Base-by-base conservation (phyloP, 352 stramenopile genomes). In the Pythium sp. region DNA sequence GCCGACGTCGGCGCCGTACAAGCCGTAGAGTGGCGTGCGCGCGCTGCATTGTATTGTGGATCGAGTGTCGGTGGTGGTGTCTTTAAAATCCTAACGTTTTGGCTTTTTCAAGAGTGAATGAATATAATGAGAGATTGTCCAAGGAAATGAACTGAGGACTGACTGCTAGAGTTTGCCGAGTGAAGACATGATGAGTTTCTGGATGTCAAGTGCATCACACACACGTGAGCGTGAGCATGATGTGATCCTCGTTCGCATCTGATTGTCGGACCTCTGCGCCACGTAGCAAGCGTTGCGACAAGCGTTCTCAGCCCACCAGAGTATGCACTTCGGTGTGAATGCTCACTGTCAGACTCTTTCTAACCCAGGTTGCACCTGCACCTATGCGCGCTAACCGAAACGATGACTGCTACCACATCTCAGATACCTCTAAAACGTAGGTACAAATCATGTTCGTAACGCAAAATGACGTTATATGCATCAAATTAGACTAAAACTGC, bases 1-100 rank as follows among this genome's bases (percentile, higher is more conserved):
- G 20, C 76, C 79, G 22, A 61, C 53, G 22, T 68, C 62, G 20
- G 53, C 54, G 24, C 62, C 56, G 14, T 65, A 56, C 49, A 56
- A 14, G 1, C 62, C 14, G 12, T 20, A 57, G 22, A 65, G 63
- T 68, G 34, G 26, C 58, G 26, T 20, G n/a, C 24, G 32, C 18
- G 22, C 15, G 14, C 12, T 20, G 8, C 41, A 41, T 28, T 46
- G 34, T 41, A 41, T 41, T 41, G 4, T 41, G 2, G 4, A 11
- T 41, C 34, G 34, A 11, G n/a, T n/a, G n/a, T n/a, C n/a, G n/a
- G n/a, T n/a, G n/a, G n/a, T n/a, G n/a, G n/a, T 41, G 34, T 41
- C 34, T 11, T 41, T 9, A 41, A 41, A 41, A 41, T 11, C 34
- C 34, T 41, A 41, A 41, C 34, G 4, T 41, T 41, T 41, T 41